phyloP scores from a whole-genome alignment of 2,329 filamentous ascomycete species.

The Scedosporium apiospermum region DNA sequence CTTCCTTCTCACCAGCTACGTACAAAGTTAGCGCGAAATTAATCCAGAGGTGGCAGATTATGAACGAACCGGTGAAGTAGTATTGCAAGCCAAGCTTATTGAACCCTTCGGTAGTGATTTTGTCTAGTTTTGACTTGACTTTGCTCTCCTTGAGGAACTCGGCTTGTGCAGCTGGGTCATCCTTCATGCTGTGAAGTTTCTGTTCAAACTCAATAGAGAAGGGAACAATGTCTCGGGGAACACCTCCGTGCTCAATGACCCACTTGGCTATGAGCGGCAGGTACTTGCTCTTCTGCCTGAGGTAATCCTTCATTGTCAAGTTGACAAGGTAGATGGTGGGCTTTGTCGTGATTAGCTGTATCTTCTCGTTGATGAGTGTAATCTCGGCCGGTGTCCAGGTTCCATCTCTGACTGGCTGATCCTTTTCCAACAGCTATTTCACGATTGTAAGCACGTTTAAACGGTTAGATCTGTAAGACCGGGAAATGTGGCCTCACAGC shows the following conservation, averaged over 20 bases:
- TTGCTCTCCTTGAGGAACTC: constrained; percentile 29
- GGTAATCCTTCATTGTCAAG: constrained; percentile 36
- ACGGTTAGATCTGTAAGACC: neutral
- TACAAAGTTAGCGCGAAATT: too few relatives aligned
- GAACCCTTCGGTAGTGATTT: constrained; percentile 34
- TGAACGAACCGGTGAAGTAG: constrained; percentile 25
- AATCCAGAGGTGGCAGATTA: too few relatives aligned
- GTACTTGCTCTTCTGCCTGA: constrained; percentile 36
- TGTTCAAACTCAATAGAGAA: constrained; percentile 36
- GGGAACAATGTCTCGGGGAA: constrained; percentile 29
- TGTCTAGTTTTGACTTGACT: constrained; percentile 29
- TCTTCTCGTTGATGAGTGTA: constrained; percentile 34
- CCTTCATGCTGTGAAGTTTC: constrained; percentile 28
- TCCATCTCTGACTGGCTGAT: constrained; percentile 31
- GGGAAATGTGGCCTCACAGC: constrained; percentile 14
- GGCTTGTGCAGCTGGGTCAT: constrained; percentile 23
- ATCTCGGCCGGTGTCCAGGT: constrained; percentile 32
- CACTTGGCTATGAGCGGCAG: constrained; percentile 33
- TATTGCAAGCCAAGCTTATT: constrained; percentile 33
- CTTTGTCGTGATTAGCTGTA: constrained; percentile 35
- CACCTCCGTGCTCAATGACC: constrained; percentile 32
- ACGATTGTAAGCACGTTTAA: constrained; percentile 5
- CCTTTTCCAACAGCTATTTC: constrained; percentile 26
- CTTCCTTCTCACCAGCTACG: constrained; percentile 32
- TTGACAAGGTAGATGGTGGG: constrained; percentile 35